Evolutionary conservation across 345 rosid species (phyloP).

Genomic region (Camelina neglecta): DNA sequence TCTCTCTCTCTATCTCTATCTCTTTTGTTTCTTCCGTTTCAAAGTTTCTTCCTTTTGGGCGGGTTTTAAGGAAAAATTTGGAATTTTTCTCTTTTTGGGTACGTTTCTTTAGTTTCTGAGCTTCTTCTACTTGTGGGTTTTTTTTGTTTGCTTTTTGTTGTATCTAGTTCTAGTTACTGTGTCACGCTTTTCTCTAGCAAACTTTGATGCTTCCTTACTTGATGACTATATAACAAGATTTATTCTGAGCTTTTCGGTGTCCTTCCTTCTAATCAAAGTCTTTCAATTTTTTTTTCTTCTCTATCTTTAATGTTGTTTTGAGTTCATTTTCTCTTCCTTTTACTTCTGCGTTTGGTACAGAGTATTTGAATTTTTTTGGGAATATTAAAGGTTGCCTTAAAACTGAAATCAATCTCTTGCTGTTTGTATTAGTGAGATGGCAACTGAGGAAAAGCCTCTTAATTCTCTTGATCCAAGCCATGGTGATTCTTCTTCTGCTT

Average conservation of each 20-base stretch:
- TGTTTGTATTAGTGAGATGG: conserved; percentile 40
- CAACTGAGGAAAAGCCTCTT: conserved; percentile 40
- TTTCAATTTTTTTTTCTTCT: background rate
- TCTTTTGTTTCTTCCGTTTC: conserved; percentile 30
- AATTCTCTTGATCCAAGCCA: conserved; percentile 39
- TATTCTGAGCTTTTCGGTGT: background rate
- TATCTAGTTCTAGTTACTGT: conserved; percentile 16
- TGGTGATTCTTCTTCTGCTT: conserved; percentile 29
- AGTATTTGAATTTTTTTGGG: conserved; percentile 17
- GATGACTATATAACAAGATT: background rate
- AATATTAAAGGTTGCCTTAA: background rate
- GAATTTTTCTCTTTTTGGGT: conserved; percentile 20
- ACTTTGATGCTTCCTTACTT: background rate
- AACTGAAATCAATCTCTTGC: conserved; percentile 22
- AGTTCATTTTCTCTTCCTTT: conserved; percentile 22
- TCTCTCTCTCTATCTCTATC: conserved; percentile 1
- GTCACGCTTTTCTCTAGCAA: conserved; percentile 40
- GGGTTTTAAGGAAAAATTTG: conserved; percentile 41
- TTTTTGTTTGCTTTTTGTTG: conserved; percentile 19
- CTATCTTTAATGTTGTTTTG: conserved; percentile 14
- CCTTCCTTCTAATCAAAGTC: conserved; percentile 36
- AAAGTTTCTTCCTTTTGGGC: conserved; percentile 41
- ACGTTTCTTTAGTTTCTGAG: conserved; percentile 31
- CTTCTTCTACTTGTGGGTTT: conserved; percentile 29
- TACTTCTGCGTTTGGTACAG: conserved; percentile 13